Base-by-base conservation (phyloP, 331 rosid species). In the Stylosanthes scabra region DNA sequence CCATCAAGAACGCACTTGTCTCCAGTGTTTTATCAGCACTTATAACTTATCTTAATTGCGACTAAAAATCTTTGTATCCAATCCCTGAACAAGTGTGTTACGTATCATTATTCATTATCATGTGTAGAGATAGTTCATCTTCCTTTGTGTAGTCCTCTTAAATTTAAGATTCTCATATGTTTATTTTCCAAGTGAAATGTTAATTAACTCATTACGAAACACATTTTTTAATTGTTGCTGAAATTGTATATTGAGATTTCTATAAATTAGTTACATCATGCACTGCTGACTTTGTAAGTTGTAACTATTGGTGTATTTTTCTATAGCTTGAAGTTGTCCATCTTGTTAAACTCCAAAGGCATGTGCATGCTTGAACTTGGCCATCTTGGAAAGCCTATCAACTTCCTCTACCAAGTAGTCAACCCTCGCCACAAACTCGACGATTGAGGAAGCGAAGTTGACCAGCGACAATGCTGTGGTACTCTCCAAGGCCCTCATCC, bases 351-450 rank as follows among this genome's bases (percentile, higher is more conserved):
- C 39, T 34, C 39, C 39, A 46, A n/a, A n/a, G n/a, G n/a, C n/a
- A n/a, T n/a, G n/a, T 3, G 59, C 47, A 11, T 71, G 80, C 80
- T 78, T 78, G 83, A 91, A 89, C 83, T 86, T 84, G 42, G 96
- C 97, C 85, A 87, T 45, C 80, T 78, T 84, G 9, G 93, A 87
- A 50, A 91, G 88, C 82, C 84, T 69, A 59, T 89, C 82, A 46
- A 89, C 96, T 40, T 84, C 91, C 44, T 86, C 89, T 61, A 87
- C 83, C 86, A 91, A 86, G 80, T 83, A 89, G 63, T 91, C 93
- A 59, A 89, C 88, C 83, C 93, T 87, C 1, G 91, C 96, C 76
- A 86, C 90, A 59, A 91, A 89, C 89, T 91, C 96, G 4, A 89
- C 74, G 1, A 89, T 83, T 39, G 89, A 76, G 39, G 90, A 91